Base-by-base conservation (phyloP, 306 rosid species). In the Cicer pinnatifidum region DNA sequence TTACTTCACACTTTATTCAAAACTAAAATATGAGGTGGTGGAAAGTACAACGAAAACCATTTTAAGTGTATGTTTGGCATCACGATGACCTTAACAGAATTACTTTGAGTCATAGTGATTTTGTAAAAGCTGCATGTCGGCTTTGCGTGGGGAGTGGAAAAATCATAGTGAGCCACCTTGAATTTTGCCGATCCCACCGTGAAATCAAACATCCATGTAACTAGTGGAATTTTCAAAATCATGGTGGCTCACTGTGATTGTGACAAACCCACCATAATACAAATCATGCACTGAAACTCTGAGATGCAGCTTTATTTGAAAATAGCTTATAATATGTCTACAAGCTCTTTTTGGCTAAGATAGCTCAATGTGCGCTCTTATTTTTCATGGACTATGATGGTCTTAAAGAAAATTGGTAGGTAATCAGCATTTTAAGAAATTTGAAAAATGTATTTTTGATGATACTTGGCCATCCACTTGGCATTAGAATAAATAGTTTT, bases 391-490 rank as follows among this genome's bases (percentile, higher is more conserved):
- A 44, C 7, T 63, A 28, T 43, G 67, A 52, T 63, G 45, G 64
- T n/a, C 10, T 51, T 9, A 43, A 11, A 71, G 52, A 45, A 52
- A 50, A 64, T 64, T 6, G 17, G 44, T 16, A 1, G 60, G 64
- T 11, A 10, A 48, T 3, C 38, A 12, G 11, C 10, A 45, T 28
- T 58, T 60, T 17, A 28, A 8, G 33, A 62, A 50, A 61, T 45
- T 74, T 40, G 15, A 28, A 33, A 23, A 47, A 52, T 7, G 0
- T 59, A n/a, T 43, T 44, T 37, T 3, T 6, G 3, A 23, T 61
- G 11, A 71, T 62, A 71, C 63, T 71, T 71, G 17, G 67, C 40
- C 46, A 58, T 11, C 59, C 28, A 15, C 50, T 57, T 75, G 19
- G 54, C 60, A 73, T 38, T 52, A 44, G n/a, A 58, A 41, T 57